phyloP scores from a whole-genome alignment of 495 filamentous ascomycete species.

The Penicillium macrosclerotiorum region DNA sequence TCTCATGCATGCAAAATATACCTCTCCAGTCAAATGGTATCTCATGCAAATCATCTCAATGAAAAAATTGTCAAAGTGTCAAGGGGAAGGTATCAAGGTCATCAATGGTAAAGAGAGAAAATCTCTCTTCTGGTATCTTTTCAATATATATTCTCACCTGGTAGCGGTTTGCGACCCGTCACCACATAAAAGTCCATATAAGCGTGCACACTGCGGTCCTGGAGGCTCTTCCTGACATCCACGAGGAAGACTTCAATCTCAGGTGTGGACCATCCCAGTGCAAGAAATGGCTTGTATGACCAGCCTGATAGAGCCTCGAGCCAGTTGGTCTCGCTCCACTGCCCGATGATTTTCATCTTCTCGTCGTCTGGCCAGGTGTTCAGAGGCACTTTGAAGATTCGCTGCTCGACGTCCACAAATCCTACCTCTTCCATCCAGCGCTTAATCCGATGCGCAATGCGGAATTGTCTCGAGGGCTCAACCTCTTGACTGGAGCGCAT shows the following conservation, averaged over 20 bases:
- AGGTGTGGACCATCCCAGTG: constrained; percentile 45
- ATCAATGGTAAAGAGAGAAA: constrained; percentile 8
- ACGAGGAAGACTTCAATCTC: constrained; percentile 60
- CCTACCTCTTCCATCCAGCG: constrained; percentile 58
- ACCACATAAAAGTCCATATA: constrained; percentile 56
- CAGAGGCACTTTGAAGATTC: constrained; percentile 53
- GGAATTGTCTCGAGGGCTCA: constrained; percentile 50
- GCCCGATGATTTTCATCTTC: constrained; percentile 47
- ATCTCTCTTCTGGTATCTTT: background rate
- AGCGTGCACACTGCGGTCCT: constrained; percentile 52
- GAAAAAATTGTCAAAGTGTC: constrained; percentile 16
- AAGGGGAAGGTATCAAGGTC: constrained; percentile 8
- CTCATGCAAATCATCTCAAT: constrained; percentile 32
- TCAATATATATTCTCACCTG: constrained; percentile 19
- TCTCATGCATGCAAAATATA: constrained; percentile 21
- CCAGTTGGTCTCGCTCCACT: constrained; percentile 42
- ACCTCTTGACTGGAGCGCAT: constrained; percentile 44
- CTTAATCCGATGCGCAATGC: constrained; percentile 51
- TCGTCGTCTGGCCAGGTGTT: constrained; percentile 60
- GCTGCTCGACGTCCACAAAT: constrained; percentile 61
- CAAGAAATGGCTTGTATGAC: constrained; percentile 45
- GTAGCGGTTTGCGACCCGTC: constrained; percentile 51
- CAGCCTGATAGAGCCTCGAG: constrained; percentile 44
- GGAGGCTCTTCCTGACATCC: constrained; percentile 54
- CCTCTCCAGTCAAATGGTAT: constrained; percentile 29